Evolutionary conservation across 805 yeast species (phyloP), one percentile per base, ranked within the genome.

Genomic region (Lachancea mirantina): DNA sequence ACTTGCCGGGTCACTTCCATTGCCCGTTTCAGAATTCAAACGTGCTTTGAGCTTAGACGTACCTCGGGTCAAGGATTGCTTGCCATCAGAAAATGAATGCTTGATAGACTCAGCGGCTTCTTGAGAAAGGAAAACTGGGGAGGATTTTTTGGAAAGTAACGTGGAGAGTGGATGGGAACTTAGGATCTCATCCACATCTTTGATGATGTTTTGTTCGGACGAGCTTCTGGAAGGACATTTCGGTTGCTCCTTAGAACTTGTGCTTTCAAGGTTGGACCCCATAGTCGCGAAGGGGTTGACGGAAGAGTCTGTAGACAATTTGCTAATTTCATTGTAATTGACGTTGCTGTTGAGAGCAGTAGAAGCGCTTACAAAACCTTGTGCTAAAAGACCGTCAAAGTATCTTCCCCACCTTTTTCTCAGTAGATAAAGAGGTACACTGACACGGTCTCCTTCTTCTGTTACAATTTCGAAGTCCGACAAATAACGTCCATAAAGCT

Each of bases 351-450:
- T 33, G 18, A 28, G 29, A 10, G 49, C 53, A 22, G 52, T 45
- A 7, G 57, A 56, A 6, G 83, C 78, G 37, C 72, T 62, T 0
- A 79, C 74, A 51, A 80, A 83, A 1, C 78, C 82, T 44, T 71
- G 68, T 0, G 85, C 65, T 23, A 82, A 52, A 11, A 81, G 41
- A 42, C 67, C 66, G 41, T 78, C 77, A 48, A 83, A 83, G 40
- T 72, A 77, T 20, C 72, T 55, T 1, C 92, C 92, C 94, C 94
- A 83, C 49, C 92, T 64, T 43, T 76, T 79, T 43, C 82, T 65
- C 33, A 83, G 62, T 4, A 82, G 59, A 41, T 63, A 66, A 29
- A 75, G 39, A 1, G 88, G 79, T 4, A 78, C 74, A 0, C 78
- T 74, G 10, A 79, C 64, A n/a, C 76, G 58, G 27, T 74, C 78